Evolutionary conservation across 169 alveolate species (phyloP), one percentile per base, ranked within the genome.

Genomic region (Theileria annulata): DNA sequence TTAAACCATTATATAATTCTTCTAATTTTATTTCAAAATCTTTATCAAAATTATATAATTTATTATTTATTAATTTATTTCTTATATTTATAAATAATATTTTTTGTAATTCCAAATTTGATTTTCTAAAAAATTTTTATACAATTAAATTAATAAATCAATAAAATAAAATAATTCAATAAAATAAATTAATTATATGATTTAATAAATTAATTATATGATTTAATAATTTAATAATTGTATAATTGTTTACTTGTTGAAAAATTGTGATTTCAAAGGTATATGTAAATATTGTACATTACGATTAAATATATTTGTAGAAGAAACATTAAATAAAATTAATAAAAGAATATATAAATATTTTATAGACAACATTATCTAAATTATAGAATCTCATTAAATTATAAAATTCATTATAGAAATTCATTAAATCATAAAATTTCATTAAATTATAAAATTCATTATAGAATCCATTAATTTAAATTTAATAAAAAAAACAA

Each of bases 1-100:
- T 76, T 48, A 75, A 71, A 63, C 77, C 77, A 0, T 28, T 54
- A 25, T 71, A 83, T n/a, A 83, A 35, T n/a, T 35, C 70, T 21
- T 60, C 71, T 10, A 51, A 19, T 3, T 67, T 82, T n/a, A 42
- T 76, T 23, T 83, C 86, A 3, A 83, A 59, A 19, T 69, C 77
- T 8, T 56, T 56, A 3, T 56, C 66, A 25, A 27, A 2, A 27
- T 2, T 13, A 56, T 13, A 56, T 25, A 56, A 56, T 27, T 15
- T 2, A 47, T 47, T 47, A 47, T 15, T 47, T 15, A 9, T 47
- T 15, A 47, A 15, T 15, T n/a, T n/a, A n/a, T n/a, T n/a, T n/a
- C n/a, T n/a, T n/a, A n/a, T n/a, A n/a, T n/a, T n/a, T n/a, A n/a
- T n/a, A n/a, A n/a, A n/a, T n/a, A n/a, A n/a, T n/a, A n/a, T n/a